Percentiles rank a stretch among this genome's conserved stretches.
phyloP scores from a whole-genome alignment of 768 basidiomycete genomes.

The Leccinum aurantiacum region DNA sequence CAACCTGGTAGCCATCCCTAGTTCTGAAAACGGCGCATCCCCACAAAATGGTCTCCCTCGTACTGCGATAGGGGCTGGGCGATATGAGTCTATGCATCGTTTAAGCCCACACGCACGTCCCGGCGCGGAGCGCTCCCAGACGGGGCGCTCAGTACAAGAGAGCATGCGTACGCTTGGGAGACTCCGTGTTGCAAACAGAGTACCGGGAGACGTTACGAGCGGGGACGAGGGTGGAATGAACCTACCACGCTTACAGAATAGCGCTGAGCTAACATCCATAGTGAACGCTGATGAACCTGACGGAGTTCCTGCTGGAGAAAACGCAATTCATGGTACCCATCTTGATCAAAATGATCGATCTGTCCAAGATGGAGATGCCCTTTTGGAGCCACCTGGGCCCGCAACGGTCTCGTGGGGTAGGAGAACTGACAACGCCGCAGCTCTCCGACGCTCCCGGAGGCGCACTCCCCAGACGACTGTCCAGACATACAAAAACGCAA shows the following conservation, averaged over 20 bases:
- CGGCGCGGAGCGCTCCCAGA: constrained; percentile 13
- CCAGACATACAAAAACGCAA: constrained; percentile 11
- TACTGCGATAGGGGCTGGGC: neutral
- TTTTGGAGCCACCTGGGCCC: constrained; percentile 22
- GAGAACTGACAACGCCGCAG: constrained; percentile 27
- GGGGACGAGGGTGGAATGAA: constrained; percentile 32
- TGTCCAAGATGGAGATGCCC: constrained; percentile 2
- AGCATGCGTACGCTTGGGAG: constrained; percentile 41
- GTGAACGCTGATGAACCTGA: constrained; percentile 2
- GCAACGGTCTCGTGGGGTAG: constrained; percentile 29
- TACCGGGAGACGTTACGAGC: constrained; percentile 45
- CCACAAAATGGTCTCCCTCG: constrained; percentile 1
- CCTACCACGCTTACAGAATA: neutral
- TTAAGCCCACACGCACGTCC: constrained; percentile 11
- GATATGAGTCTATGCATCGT: neutral
- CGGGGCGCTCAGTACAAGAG: constrained; percentile 28
- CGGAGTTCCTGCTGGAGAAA: neutral
- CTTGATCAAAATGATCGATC: neutral
- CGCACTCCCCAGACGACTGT: constrained; percentile 5
- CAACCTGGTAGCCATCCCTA: constrained; percentile 14
- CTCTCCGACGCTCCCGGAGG: constrained; percentile 18
- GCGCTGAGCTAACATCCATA: neutral
- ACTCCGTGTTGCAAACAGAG: constrained; percentile 49
- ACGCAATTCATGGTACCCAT: neutral
- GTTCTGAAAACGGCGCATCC: neutral